Evolutionary conservation across 2,329 filamentous ascomycete genomes (phyloP), one percentile per base, ranked within the genome.

Genomic region (Colletotrichum sp.): DNA sequence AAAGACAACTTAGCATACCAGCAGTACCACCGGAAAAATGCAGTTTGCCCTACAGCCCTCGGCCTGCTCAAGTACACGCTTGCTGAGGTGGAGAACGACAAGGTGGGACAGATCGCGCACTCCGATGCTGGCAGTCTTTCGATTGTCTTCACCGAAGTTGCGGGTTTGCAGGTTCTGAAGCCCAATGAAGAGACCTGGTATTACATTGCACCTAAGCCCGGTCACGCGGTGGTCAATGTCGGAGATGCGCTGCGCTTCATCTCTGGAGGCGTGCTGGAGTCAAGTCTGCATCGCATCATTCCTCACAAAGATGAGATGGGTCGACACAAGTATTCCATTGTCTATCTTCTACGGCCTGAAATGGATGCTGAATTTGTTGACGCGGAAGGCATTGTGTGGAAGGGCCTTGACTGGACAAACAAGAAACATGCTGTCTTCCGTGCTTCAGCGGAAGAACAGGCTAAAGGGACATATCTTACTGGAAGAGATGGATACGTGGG

Each of bases 361-460:
- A 70, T 79, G 43, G 78, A 79, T 21, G 77, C 75, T 12, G 76
- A 77, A 43, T 78, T 79, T 30, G 77, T 68, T 13, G 73, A 67
- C 3, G 57, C 72, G 6, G 78, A 79, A 13, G 78, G 78, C 3
- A 67, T 64, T 21, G 57, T 72, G 26, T 74, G 78, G 24, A 77
- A 69, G 16, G 77, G 78, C 18, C 71, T 78, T n/a, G 78, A 79
- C 10, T 79, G 78, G 78, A 77, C 78, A 36, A 79, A 79, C 57
- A 71, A 77, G 67, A 79, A 79, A 26, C 78, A 79, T 43, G 75
- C 77, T 2, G 63, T 79, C 7, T 79, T 79, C 52, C 69, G 69
- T 15, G 69, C 69, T 9, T 36, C 60, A 10, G 69, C 69, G 9
- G 60, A 71, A 28, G 69, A 71, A 24, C 69, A 71, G 28, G 60